phyloP scores from a whole-genome alignment of 768 basidiomycete genomes.

The Lenzites betulinus region DNA sequence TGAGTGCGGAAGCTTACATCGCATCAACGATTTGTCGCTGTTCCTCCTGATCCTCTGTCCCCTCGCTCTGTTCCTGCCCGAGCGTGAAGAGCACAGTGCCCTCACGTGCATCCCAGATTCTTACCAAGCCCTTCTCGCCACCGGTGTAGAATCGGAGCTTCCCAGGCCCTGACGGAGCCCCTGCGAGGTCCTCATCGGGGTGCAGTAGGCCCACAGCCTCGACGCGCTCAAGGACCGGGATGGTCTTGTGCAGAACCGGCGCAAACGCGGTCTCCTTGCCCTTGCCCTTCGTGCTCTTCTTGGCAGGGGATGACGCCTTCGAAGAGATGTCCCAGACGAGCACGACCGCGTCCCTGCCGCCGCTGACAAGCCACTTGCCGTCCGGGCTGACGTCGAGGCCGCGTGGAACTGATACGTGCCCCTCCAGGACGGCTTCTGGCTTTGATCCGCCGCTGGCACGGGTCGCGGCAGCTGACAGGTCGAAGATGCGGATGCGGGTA shows the following conservation, averaged over 20 bases:
- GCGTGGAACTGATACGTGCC: slow-evolving; percentile 92
- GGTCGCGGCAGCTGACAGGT: slow-evolving; percentile 68
- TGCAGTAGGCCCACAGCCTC: slow-evolving; percentile 81
- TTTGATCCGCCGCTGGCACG: slow-evolving; percentile 57
- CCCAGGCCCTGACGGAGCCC: slow-evolving; percentile 41
- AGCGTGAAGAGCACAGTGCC: slow-evolving; percentile 65
- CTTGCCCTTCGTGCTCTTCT: slow-evolving; percentile 44
- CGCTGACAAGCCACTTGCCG: slow-evolving; percentile 88
- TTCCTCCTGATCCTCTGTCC: slow-evolving; percentile 63
- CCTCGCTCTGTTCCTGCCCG: slow-evolving; percentile 49
- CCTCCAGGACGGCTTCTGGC: slow-evolving; percentile 84
- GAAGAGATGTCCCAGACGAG: slow-evolving; percentile 84
- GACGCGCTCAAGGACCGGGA: slow-evolving; percentile 82
- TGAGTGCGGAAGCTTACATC: slow-evolving; percentile 56
- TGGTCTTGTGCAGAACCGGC: slow-evolving; percentile 72
- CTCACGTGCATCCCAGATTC: slow-evolving; percentile 79
- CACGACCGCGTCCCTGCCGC: slow-evolving; percentile 91
- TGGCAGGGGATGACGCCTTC: slow-evolving; percentile 23
- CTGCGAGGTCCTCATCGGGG: slow-evolving; percentile 49
- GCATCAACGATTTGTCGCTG: slow-evolving; percentile 83
- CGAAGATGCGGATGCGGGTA: slow-evolving; percentile 89
- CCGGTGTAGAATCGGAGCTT: slow-evolving; percentile 80
- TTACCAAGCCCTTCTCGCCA: slow-evolving; percentile 85
- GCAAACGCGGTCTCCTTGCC: slow-evolving; percentile 48
- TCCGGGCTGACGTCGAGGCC: slow-evolving; percentile 84